Conservation (phyloP, 306 rosid genomes). For the Inga laurina region DNA sequence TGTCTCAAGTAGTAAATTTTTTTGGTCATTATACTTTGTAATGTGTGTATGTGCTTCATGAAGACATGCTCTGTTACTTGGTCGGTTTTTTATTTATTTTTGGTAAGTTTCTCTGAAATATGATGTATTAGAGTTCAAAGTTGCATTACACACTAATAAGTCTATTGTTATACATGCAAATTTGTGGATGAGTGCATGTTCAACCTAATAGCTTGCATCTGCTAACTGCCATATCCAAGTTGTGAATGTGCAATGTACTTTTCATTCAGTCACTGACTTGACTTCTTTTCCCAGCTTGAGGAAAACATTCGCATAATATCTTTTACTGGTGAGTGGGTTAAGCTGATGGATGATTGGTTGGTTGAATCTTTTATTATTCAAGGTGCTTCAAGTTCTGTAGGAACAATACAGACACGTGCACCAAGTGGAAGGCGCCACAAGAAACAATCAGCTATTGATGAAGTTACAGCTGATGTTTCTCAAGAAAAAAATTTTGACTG, state of each 20-base stretch:
- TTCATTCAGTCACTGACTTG: conserved; percentile 30
- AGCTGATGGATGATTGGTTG: conserved; percentile 77
- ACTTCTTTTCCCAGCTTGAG: conserved; percentile 69
- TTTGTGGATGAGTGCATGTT: conserved; percentile 6
- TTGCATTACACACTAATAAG: background rate
- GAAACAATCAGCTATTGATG: conserved; percentile 66
- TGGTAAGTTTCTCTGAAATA: conserved; percentile 13
- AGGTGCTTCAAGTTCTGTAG: conserved; percentile 56
- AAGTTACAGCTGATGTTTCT: conserved; percentile 48
- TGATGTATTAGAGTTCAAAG: background rate
- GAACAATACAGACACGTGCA: conserved; percentile 72
- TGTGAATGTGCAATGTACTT: conserved; percentile 9
- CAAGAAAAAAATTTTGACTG: conserved; percentile 54
- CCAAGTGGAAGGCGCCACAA: conserved; percentile 65
- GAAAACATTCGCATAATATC: conserved; percentile 68
- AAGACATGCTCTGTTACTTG: conserved; percentile 20
- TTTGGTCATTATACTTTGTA: conserved; percentile 1
- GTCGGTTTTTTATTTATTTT: conserved; percentile 6
- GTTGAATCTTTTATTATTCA: conserved; percentile 62
- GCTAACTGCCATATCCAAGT: conserved; percentile 20
- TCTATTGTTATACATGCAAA: conserved; percentile 1
- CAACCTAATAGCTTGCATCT: conserved; percentile 16
- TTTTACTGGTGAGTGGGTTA: conserved; percentile 78
- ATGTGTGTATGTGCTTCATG: background rate
- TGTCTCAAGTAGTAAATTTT: conserved; percentile 3